Conservation (phyloP, 2,329 filamentous ascomycete species). For the Cladobotryum protrusum region DNA sequence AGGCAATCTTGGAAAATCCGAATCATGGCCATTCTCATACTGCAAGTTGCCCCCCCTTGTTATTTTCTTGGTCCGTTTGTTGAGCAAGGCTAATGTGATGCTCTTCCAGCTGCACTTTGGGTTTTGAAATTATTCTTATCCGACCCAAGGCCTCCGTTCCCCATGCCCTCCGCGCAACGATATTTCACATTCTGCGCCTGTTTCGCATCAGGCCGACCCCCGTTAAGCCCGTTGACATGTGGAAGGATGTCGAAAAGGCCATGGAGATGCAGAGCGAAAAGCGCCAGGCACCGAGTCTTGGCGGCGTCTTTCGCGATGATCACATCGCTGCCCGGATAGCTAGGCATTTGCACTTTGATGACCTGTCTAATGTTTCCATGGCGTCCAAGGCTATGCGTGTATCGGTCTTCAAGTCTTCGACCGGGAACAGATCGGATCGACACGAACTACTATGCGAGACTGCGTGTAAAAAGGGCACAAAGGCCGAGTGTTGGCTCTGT, state of each 20-base stretch:
- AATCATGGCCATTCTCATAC: not conserved
- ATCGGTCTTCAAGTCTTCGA: not conserved
- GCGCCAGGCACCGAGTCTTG: not conserved
- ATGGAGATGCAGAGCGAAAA: not conserved
- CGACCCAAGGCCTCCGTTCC: constrained; percentile 2
- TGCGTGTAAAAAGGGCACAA: constrained; percentile 4
- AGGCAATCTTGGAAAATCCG: no score
- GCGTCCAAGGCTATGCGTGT: constrained; percentile 10
- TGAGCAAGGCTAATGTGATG: no score
- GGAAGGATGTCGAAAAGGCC: not conserved
- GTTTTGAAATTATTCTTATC: not conserved
- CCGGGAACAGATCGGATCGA: not conserved
- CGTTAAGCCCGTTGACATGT: not conserved
- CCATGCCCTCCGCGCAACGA: not conserved
- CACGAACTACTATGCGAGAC: constrained; percentile 11
- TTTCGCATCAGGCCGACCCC: not conserved
- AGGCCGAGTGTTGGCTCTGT: constrained; percentile 16
- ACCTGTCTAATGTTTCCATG: constrained; percentile 12
- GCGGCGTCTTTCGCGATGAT: constrained; percentile 5
- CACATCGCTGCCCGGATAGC: constrained; percentile 4
- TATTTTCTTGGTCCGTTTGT: no score
- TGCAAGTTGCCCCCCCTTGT: not conserved
- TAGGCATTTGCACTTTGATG: constrained; percentile 13
- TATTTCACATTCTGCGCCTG: constrained; percentile 3
- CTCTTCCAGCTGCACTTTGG: not conserved